Conservation (phyloP, 345 rosid genomes). For the Salix arbutifolia region DNA sequence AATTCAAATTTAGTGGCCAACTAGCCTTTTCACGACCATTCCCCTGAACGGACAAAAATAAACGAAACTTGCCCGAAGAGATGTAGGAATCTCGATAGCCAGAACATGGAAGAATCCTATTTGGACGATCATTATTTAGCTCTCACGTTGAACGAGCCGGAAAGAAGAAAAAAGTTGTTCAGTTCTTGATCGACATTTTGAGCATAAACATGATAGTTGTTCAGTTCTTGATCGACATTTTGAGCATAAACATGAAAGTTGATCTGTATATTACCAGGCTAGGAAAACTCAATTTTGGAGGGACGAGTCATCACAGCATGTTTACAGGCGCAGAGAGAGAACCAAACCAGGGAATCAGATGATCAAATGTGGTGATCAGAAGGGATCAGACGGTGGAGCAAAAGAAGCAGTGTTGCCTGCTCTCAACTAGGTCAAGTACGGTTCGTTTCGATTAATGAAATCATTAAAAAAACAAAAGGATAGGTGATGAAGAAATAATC, state of each 20-base stretch:
- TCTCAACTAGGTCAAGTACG: too few species aligned
- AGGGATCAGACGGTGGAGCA: not conserved
- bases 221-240: too few species aligned
- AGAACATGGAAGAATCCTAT: not conserved
- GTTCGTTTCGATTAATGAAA: not conserved
- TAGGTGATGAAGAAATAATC: not conserved
- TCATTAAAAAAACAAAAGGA: not conserved
- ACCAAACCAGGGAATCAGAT: too few species aligned
- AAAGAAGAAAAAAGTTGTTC: too few species aligned
- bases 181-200: too few species aligned
- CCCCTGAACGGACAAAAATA: not conserved
- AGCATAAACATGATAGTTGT: too few species aligned
- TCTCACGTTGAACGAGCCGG: too few species aligned
- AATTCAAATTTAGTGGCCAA: not conserved
- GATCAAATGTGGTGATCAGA: not conserved
- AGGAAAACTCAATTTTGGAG: not conserved
- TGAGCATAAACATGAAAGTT: not conserved
- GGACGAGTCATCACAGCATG: not conserved
- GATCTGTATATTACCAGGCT: not conserved
- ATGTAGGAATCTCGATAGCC: not conserved
- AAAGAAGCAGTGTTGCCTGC: not conserved
- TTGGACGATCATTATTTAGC: too few species aligned
- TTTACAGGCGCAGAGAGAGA: not conserved
- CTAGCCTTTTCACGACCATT: too few species aligned
- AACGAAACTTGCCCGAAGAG: not conserved